Evolutionary conservation across 1,284 basidiomycete species (phyloP), one percentile per base, ranked within the genome.

Genomic region (Vanrija sp.): DNA sequence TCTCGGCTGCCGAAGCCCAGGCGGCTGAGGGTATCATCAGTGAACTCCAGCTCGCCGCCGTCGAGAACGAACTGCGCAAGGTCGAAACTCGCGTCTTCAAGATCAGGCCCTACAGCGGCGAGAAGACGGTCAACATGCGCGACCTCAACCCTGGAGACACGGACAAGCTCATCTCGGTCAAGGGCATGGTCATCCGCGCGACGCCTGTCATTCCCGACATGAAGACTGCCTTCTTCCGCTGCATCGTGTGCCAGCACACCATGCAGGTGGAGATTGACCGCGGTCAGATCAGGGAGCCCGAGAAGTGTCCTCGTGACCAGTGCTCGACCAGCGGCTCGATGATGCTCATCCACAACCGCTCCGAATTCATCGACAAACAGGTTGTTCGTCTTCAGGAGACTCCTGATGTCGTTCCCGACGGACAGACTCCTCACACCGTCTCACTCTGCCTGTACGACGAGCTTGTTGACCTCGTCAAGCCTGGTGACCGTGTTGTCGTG

Each of bases 131-230:
- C 68, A 96, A 93, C 75, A 95, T 94, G 91, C 83, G 90, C 58
- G 88, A 88, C 57, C 81, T 95, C 55, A 96, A 95, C 73, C 92
- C 92, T 15, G 85, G 83, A 63, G 93, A 97, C 69, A 96, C 94
- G 61, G 93, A 97, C 81, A 95, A 97, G 76, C 86, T 98, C 39
- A 89, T 97, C 25, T 88, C 86, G 50, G 87, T 98, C 78, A 97
- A 95, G 72, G 95, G 96, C 51, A 85, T 98, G 6, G 93, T 98
- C 63, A 98, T 98, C 65, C 89, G 96, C 42, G 91, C 93, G 0
- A 98, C 95, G 0, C 91, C 95, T 5, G 88, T 98, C 68, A 98
- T 98, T 55, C 95, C 96, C 2, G 95, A 98, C 76, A 98, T 98
- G 96, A 93, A 92, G 78, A 83, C 72, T 6, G 95, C 94, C 29